Percentiles rank a stretch among this genome's conserved stretches.
Evolutionary conservation across 257 asterid species (phyloP).

Genomic region (Asclepias syriaca): DNA sequence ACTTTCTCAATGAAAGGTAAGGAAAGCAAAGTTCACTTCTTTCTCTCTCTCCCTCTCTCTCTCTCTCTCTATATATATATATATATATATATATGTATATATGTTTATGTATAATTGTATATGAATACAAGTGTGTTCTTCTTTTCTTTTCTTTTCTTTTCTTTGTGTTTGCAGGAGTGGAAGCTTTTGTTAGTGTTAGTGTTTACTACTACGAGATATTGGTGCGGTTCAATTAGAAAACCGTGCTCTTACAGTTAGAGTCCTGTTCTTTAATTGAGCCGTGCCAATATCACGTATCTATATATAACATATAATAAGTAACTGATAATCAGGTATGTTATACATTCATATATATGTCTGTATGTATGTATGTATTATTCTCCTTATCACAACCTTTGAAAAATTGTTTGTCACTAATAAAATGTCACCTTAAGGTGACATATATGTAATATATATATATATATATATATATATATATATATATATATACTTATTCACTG

Average conservation of each 20-base stretch:
- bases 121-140: background rate
- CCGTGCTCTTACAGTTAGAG: constrained; percentile 46
- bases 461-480: background rate
- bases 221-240: constrained; percentile 96
- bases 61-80: too few species aligned
- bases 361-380: background rate
- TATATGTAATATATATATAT: background rate
- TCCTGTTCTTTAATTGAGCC: constrained; percentile 92
- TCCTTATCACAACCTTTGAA: background rate
- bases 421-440: background rate
- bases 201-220: constrained; percentile 49
- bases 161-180: background rate
- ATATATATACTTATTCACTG: background rate
- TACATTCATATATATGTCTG: too few species aligned
- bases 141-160: background rate
- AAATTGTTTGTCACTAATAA: background rate
- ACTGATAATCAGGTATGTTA: background rate
- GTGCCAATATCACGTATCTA: constrained; percentile 95
- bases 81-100: too few species aligned
- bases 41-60: too few species aligned
- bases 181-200: background rate
- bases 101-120: background rate
- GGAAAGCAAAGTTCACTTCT: background rate
- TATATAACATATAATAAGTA: background rate
- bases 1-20: background rate